phyloP scores from a whole-genome alignment of 257 asterid species.

The Plectranthus barbatus region DNA sequence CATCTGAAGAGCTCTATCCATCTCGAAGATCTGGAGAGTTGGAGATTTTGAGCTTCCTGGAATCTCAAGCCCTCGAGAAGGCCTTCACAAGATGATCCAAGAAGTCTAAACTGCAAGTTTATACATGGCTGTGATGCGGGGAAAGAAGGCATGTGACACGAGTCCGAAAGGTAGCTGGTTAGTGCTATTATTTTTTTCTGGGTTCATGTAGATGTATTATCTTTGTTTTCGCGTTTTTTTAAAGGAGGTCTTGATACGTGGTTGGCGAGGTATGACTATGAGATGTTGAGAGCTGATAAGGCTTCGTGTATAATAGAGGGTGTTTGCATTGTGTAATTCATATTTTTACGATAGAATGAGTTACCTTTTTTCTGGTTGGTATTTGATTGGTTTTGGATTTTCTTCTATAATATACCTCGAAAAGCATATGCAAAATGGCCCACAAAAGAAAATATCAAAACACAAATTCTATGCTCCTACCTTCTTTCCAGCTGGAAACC shows the following conservation, averaged over 20 bases:
- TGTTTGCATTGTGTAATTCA: constrained; percentile 29
- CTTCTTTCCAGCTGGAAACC: constrained; percentile 99
- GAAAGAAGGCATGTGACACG: constrained; percentile 21
- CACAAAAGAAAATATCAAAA: neutral
- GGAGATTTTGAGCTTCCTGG: constrained; percentile 19
- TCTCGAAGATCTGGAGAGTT: neutral
- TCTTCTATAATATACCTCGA: neutral
- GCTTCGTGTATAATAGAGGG: constrained; percentile 44
- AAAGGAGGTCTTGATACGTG: constrained; percentile 20
- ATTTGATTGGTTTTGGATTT: neutral
- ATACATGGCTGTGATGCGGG: constrained; percentile 12
- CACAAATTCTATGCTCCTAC: constrained; percentile 21
- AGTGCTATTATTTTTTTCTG: constrained; percentile 21
- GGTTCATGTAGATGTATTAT: constrained; percentile 37
- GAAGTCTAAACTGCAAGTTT: constrained; percentile 7
- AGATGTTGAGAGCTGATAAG: constrained; percentile 15
- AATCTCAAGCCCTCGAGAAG: constrained; percentile 15
- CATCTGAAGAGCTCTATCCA: constrained; percentile 14
- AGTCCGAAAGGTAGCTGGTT: constrained; percentile 13
- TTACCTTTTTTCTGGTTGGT: neutral
- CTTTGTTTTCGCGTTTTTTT: constrained; percentile 18
- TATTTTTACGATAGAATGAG: constrained; percentile 7
- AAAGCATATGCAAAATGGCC: too few species aligned
- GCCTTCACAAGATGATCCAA: constrained; percentile 13
- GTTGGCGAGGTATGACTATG: constrained; percentile 30